These are phyloP conservation scores for Meyerozyma smithsonii DNA, from an alignment of 1,139 yeast genomes.

Conservation along the genomic window DNA sequence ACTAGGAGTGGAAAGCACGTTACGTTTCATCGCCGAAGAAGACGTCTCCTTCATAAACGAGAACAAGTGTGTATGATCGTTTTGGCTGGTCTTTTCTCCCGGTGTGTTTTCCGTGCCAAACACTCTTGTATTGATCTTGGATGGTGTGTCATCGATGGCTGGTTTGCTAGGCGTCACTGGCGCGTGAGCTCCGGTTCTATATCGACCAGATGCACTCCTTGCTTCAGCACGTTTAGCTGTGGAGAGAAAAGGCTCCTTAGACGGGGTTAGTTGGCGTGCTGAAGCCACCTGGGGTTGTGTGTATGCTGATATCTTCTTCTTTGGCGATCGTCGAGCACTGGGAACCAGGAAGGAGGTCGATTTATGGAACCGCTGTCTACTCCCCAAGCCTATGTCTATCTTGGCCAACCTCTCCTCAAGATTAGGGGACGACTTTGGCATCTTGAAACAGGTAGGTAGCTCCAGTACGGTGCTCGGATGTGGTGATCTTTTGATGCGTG, in stretches of 20 bases:
- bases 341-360: not conserved
- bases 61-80: conserved; percentile 13
- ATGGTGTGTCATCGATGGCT: not conserved
- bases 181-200: not conserved
- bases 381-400: not conserved
- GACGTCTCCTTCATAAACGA: conserved; percentile 38
- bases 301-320: not conserved
- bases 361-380: not conserved
- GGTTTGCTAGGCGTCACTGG: not conserved
- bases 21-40: conserved; percentile 29
- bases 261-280: conserved; percentile 2
- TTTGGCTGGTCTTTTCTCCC: not conserved
- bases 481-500: not conserved
- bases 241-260: not conserved
- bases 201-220: not conserved
- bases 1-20: conserved; percentile 6
- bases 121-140: not conserved
- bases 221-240: conserved; percentile 2
- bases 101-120: not conserved
- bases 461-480: not conserved
- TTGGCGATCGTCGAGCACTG: not conserved
- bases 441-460: not conserved
- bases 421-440: conserved; percentile 2
- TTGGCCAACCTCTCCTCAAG: conserved; percentile 1
- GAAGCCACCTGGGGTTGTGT: not conserved